These are phyloP conservation scores for Verbascum thapsus DNA, from an alignment of 257 asterid genomes.

Conservation along the genomic window DNA sequence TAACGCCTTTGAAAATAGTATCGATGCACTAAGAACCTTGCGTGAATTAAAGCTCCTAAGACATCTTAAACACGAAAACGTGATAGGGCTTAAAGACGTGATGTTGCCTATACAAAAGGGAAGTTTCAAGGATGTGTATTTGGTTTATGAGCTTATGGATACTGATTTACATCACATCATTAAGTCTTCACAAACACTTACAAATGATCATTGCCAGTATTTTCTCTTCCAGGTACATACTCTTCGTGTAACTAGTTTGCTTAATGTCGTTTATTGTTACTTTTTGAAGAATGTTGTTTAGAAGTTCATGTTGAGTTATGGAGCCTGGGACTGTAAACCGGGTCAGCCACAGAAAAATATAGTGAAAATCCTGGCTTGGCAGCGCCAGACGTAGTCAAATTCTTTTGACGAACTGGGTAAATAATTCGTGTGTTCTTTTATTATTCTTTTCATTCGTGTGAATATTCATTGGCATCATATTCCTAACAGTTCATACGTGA, in stretches of 20 bases:
- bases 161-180: slow-evolving; percentile 64
- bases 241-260: neutral
- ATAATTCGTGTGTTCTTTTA: no score
- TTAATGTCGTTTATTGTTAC: neutral
- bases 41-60: slow-evolving; percentile 66
- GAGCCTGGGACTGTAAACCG: no score
- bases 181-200: slow-evolving; percentile 62
- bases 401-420: no score
- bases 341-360: no score
- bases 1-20: slow-evolving; percentile 55
- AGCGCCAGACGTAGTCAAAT: no score
- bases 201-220: slow-evolving; percentile 65
- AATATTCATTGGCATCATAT: no score
- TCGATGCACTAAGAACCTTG: slow-evolving; percentile 61
- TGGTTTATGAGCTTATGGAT: slow-evolving; percentile 72
- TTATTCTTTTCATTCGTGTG: no score
- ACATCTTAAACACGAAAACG: slow-evolving; percentile 59
- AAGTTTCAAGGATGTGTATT: slow-evolving; percentile 59
- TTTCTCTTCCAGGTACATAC: slow-evolving; percentile 69
- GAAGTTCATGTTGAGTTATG: no score
- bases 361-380: no score
- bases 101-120: slow-evolving; percentile 57
- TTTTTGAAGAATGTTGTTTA: no score
- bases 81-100: slow-evolving; percentile 62
- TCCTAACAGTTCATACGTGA: no score